Evolutionary conservation across 192 early-diverging fungal species (phyloP), one percentile per base, ranked within the genome.

Genomic region (Mortierella hygrophila): DNA sequence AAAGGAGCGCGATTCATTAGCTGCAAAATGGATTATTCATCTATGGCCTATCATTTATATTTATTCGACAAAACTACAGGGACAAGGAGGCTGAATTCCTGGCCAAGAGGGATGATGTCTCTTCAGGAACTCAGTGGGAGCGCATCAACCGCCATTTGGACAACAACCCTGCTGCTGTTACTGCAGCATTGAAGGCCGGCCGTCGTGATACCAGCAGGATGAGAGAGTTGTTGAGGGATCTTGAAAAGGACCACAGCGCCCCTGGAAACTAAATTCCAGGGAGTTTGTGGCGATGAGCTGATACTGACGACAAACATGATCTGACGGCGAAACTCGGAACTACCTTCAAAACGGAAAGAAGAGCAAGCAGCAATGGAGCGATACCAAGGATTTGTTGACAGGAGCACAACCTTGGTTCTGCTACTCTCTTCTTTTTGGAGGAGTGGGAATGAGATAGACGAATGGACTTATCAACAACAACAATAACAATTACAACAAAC

Each of bases 41-140:
- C 55, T 26, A 57, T 26, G 55, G 2, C 55, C 7, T 18, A 2
- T 57, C 8, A 26, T 37, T 32, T 37, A 26, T 70, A 5, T 18
- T 37, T 68, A 1, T 32, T 26, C 55, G 55, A 57, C 55, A 57
- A 57, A 52, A 72, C 29, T 35, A 65, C 70, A 88, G 89, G 73
- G 81, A 82, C 69, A 86, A 89, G 69, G 89, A 91, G 65, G 88
- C 81, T 5, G 85, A 55, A 37, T 89, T 90, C 35, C 78, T 90
- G 76, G 80, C 81, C 26, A 87, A 88, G 77, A 40, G 89, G 20
- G 88, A 91, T 63, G 88, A 92, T 29, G 90, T 92, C 1, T 90
- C 85, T 57, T 92, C 91, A 32, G 93, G 92, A 79, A 92, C 90
- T 38, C 87, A 94, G 73, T 96, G 95, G 95, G 94, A 95, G 75